Evolutionary conservation across 228 moss, liverwort and hornwort species (phyloP).

Genomic region (Sphagnum magellanicum): DNA sequence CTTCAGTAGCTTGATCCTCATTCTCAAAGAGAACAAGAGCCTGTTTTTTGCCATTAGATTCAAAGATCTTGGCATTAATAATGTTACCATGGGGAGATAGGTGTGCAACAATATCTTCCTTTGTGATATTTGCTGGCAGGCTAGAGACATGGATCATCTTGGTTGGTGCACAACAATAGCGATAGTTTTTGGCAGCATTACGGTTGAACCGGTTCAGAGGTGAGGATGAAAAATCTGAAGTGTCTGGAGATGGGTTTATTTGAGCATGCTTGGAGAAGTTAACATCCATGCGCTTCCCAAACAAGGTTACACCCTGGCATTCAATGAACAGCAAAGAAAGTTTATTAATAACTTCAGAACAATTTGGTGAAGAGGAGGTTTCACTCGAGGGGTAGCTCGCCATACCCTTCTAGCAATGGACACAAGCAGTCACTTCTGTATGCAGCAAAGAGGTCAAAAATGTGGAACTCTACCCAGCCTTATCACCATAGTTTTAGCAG

Average conservation of each 20-base stretch:
- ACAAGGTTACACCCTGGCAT: conserved; percentile 79
- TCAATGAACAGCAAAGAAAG: not conserved
- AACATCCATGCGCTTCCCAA: conserved; percentile 97
- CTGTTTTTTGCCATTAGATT: conserved; percentile 99
- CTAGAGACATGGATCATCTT: conserved; percentile 99
- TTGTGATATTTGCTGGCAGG: conserved; percentile 70
- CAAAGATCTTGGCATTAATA: conserved; percentile 91
- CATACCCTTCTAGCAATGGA: no score
- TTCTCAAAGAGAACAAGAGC: conserved; percentile 86
- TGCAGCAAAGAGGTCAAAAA: no score
- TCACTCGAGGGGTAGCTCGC: no score
- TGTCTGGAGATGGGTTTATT: conserved; percentile 98
- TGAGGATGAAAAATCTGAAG: conserved; percentile 90
- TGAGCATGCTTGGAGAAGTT: conserved; percentile 99
- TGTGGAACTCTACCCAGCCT: no score
- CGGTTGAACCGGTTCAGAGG: conserved; percentile 96
- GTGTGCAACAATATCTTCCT: conserved; percentile 78
- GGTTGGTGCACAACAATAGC: conserved; percentile 98
- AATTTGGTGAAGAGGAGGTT: no score
- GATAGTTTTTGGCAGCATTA: conserved; percentile 98
- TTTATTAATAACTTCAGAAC: no score
- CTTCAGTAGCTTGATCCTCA: conserved; percentile 98
- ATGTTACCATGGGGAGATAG: conserved; percentile 75
- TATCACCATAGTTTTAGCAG: no score
- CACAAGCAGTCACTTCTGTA: no score